These are phyloP conservation scores for Sporothrix schenckii DNA, from an alignment of 2,329 filamentous ascomycete genomes.

Conservation along the genomic window DNA sequence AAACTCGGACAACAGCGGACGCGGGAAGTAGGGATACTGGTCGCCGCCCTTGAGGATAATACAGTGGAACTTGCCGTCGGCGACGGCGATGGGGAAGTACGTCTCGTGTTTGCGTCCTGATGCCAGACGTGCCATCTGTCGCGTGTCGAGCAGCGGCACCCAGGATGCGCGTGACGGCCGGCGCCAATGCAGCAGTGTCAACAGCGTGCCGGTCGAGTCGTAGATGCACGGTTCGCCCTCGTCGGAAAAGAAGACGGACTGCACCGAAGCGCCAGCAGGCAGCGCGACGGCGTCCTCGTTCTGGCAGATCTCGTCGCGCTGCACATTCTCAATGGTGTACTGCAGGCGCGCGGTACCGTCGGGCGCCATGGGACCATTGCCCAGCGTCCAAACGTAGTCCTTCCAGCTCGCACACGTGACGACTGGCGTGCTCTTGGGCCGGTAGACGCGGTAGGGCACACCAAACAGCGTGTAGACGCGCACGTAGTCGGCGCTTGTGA, in stretches of 20 bases:
- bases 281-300: conserved; percentile 90
- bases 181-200: conserved; percentile 90
- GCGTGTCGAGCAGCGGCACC: conserved; percentile 92
- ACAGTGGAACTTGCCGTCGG: conserved; percentile 91
- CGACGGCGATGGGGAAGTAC: conserved; percentile 95
- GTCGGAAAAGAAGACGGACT: conserved; percentile 89
- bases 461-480: conserved; percentile 92
- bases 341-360: conserved; percentile 77
- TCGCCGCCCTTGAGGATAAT: conserved; percentile 98
- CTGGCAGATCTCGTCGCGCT: conserved; percentile 90
- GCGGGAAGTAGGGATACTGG: conserved; percentile 88
- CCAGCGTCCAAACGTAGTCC: conserved; percentile 94
- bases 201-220: conserved; percentile 84
- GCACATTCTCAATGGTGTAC: conserved; percentile 94
- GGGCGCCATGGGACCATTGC: conserved; percentile 81
- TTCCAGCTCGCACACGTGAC: conserved; percentile 93
- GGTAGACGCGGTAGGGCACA: conserved; percentile 82
- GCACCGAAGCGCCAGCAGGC: conserved; percentile 70
- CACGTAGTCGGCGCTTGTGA: conserved; percentile 84
- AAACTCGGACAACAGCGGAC: conserved; percentile 88
- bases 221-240: conserved; percentile 96
- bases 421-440: conserved; percentile 85
- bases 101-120: conserved; percentile 83
- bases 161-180: conserved; percentile 81
- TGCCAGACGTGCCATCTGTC: conserved; percentile 75